These are phyloP conservation scores for Xylariaceae sp. DNA, from an alignment of 2,329 filamentous ascomycete species.

Conservation along the genomic window DNA sequence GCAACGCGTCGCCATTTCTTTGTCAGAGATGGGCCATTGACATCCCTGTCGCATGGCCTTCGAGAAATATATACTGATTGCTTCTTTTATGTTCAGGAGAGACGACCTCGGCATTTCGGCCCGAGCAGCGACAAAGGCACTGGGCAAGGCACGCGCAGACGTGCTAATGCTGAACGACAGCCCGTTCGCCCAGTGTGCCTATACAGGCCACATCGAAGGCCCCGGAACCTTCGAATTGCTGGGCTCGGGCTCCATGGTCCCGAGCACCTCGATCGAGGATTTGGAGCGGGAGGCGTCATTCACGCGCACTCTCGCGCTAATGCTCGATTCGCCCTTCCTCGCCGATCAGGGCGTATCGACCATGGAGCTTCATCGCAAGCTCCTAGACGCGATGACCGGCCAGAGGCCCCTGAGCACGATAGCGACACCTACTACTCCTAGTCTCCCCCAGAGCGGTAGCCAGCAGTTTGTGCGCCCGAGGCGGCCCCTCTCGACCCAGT, in stretches of 20 bases:
- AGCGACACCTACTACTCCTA: not conserved
- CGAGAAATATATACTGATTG: not conserved
- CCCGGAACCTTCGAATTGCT: constrained; percentile 15
- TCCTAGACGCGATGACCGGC: constrained; percentile 5
- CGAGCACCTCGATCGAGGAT: not conserved
- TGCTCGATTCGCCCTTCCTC: constrained; percentile 15
- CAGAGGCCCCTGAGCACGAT: not conserved
- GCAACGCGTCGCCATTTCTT: not conserved
- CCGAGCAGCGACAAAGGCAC: constrained; percentile 3
- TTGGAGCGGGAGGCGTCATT: constrained; percentile 7
- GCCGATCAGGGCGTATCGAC: constrained; percentile 9
- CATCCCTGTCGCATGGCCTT: not conserved
- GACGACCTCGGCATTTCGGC: constrained; percentile 11
- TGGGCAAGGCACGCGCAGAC: constrained; percentile 10
- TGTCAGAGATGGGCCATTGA: not conserved
- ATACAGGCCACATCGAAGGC: constrained; percentile 5
- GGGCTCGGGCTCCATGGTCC: constrained; percentile 6
- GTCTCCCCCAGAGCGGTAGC: not conserved
- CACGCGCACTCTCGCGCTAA: constrained; percentile 10
- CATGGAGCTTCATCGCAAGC: constrained; percentile 14
- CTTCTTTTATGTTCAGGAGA: not conserved
- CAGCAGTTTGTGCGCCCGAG: not conserved
- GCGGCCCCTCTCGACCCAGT: not conserved
- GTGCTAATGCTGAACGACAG: constrained; percentile 18
- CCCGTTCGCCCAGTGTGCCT: constrained; percentile 14